These are phyloP conservation scores for Chrysosporium queenslandicum DNA, from an alignment of 2,329 filamentous ascomycete genomes.

Conservation along the genomic window DNA sequence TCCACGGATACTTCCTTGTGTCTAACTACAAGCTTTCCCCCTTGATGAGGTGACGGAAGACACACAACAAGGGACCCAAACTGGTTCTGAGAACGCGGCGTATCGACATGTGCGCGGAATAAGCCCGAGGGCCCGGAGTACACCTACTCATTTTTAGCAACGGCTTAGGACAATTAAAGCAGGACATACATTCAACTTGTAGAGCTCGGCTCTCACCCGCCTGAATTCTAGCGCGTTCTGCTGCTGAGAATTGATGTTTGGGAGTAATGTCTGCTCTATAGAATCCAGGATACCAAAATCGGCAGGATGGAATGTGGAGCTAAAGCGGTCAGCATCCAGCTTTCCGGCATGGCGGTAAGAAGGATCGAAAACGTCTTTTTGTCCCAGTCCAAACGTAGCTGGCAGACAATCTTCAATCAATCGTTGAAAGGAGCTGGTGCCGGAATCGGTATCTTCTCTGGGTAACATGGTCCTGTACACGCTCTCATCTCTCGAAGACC, in stretches of 20 bases:
- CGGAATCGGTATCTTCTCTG: neutral
- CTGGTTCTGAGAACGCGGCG: conserved; percentile 40
- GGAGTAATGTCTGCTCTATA: conserved; percentile 40
- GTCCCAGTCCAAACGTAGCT: conserved; percentile 42
- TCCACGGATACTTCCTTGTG: conserved; percentile 24
- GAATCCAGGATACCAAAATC: conserved; percentile 44
- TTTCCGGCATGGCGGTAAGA: conserved; percentile 45
- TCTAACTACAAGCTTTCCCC: conserved; percentile 27
- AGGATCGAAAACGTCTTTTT: conserved; percentile 43
- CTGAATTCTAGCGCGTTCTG: conserved; percentile 18
- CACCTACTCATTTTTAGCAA: conserved; percentile 28
- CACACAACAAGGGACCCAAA: conserved; percentile 48
- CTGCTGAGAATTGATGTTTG: conserved; percentile 18
- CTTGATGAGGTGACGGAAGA: conserved; percentile 32
- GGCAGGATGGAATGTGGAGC: conserved; percentile 44
- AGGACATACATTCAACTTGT: conserved; percentile 44
- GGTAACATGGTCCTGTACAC: conserved; percentile 11
- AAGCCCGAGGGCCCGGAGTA: conserved; percentile 44
- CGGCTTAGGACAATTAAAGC: neutral
- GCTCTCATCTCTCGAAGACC: conserved; percentile 3
- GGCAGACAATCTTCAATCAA: conserved; percentile 32
- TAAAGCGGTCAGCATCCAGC: conserved; percentile 42
- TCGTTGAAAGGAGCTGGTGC: conserved; percentile 2
- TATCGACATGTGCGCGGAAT: conserved; percentile 47
- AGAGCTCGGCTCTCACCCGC: conserved; percentile 44